A percentile compares a stretch with the other conserved stretches of the same genome.
phyloP scores from a whole-genome alignment of 192 early-diverging fungal genomes.

The Phycomyces nitens region DNA sequence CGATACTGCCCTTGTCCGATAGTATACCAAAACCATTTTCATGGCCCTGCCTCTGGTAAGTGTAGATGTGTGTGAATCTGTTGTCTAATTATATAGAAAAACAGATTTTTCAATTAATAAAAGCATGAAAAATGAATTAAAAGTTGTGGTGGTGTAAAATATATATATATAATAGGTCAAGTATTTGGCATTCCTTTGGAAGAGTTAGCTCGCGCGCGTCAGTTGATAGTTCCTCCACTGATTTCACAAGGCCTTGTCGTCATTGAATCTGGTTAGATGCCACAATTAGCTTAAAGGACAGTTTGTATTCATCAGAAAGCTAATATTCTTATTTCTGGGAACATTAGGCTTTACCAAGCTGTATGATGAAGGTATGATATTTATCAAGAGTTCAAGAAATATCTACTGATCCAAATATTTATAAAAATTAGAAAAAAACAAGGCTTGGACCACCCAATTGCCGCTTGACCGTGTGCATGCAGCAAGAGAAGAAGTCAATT shows the following conservation, averaged over 20 bases:
- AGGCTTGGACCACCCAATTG: slow-evolving; percentile 57
- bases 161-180: slow-evolving; percentile 47
- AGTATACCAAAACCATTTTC: slow-evolving; percentile 61
- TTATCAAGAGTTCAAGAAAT: no score
- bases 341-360: slow-evolving; percentile 7
- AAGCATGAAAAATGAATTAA: no score
- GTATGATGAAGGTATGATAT: slow-evolving; percentile 24
- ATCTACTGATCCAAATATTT: background rate
- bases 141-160: no score
- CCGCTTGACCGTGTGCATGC: slow-evolving; percentile 57
- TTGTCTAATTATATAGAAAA: background rate
- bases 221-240: slow-evolving; percentile 57
- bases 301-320: no score
- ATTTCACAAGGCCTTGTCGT: slow-evolving; percentile 60
- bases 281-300: no score
- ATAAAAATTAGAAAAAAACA: slow-evolving; percentile 43
- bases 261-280: slow-evolving; percentile 47
- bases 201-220: slow-evolving; percentile 57
- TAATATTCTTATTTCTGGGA: background rate
- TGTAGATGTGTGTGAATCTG: background rate
- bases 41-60: slow-evolving; percentile 56
- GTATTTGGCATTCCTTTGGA: slow-evolving; percentile 71
- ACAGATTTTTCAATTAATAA: background rate
- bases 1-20: slow-evolving; percentile 63
- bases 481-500: slow-evolving; percentile 63